Base-by-base conservation (phyloP, 2,329 filamentous ascomycete species). In the Talaromyces sp. region DNA sequence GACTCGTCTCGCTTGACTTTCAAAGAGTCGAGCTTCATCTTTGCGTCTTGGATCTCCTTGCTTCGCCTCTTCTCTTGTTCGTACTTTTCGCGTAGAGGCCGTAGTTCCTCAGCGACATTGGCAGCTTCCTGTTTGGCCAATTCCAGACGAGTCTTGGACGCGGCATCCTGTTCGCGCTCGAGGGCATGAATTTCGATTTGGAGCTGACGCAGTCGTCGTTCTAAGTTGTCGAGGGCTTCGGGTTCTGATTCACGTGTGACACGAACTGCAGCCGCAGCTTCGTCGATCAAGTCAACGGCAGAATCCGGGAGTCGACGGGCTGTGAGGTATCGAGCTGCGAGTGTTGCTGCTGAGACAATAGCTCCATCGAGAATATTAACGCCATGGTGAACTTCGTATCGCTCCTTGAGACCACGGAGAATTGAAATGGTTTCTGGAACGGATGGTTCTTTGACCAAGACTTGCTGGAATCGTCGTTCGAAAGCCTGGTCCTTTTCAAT, bases 401-500 rank as follows among this genome's bases (percentile, higher is more conserved):
- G 92, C 78, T 98, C 94, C 83, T 98, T 99, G 68, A 99, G 83
- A 75, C 95, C 95, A 84, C 95, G 92, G n/a, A 99, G 89, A 73
- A 99, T 99, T 24, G 95, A 99, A 68, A 99, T 87, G 14, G 95
- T 98, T 80, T 99, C 95, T 1, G 87, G 79, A 58, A 98, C 89
- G 6, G 87, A 85, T 2, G 95, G 95, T 76, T 99, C 95, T 81
- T 97, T 97, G 77, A 98, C 94, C 52, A 99, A 80, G 45, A 99
- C 95, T 79, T 99, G 95, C 78, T 99, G 95, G 85, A 99, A 99
- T 78, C 95, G 91, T 79, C 95, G 92, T 80, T 99, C 95, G 76
- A 99, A 99, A 56, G 95, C 95, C 54, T 92, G 91, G 73, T 99
- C 95, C 81, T 99, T 99, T 79, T 99, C 95, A 69, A 99, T 97